Evolutionary conservation across 306 rosid genomes (phyloP).

Genomic region (Citrullus mucosospermus): DNA sequence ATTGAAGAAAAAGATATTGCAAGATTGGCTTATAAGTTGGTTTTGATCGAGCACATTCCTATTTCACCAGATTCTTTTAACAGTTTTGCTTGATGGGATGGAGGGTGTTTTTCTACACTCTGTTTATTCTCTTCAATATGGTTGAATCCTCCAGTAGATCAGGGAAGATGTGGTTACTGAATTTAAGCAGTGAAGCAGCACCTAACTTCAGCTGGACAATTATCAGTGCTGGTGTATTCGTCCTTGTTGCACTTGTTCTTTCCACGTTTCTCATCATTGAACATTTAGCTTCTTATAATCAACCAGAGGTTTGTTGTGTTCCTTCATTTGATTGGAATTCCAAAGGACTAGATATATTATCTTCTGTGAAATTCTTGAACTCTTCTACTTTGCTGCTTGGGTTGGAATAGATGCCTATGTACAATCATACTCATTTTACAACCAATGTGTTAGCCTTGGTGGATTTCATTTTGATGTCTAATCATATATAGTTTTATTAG

Average conservation of each 20-base stretch:
- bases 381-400: neutral
- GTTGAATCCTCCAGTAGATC: conserved; percentile 63
- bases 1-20: neutral
- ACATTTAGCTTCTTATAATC: conserved; percentile 90
- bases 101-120: conserved; percentile 34
- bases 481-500: neutral
- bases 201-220: conserved; percentile 61
- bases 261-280: conserved; percentile 80
- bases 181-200: conserved; percentile 35
- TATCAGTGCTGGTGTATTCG: conserved; percentile 73
- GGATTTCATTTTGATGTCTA: neutral
- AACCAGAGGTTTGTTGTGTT: conserved; percentile 65
- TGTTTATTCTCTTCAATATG: conserved; percentile 31
- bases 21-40: neutral
- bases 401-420: neutral
- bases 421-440: neutral
- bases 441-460: neutral
- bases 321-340: neutral
- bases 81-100: conserved; percentile 43
- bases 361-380: neutral
- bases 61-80: neutral
- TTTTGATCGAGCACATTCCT: conserved; percentile 1
- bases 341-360: neutral
- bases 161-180: conserved; percentile 41
- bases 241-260: conserved; percentile 64